Base-by-base conservation (phyloP, 257 asterid genomes). In the Salvia miltiorrhiza region DNA sequence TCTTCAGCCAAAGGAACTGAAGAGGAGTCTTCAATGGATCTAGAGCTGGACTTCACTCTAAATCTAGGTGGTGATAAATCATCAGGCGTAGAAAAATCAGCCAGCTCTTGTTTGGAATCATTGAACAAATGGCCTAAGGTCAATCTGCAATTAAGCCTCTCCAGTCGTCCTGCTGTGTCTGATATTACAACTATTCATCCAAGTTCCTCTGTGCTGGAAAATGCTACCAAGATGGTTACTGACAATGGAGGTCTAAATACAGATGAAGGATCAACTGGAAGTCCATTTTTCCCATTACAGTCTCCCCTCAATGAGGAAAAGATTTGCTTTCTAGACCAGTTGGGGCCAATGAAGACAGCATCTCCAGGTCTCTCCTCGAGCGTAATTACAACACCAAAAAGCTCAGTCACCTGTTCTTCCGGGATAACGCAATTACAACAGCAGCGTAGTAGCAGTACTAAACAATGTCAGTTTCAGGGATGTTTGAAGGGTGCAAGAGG, bases 401-500 rank as follows among this genome's bases (percentile, higher is more conserved):
- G 96, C 90, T 83, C 96, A 79, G 93, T 86, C 90, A 88, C 99
- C 96, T 93, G 94, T 80, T 69, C 96, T 94, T 94, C 97, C 88
- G 95, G 95, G 92, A 83, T 85, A 85, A 80, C 91, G 16, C 81
- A 82, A 56, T 79, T 71, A 41, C 87, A 80, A 43, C 90, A 88
- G 80, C 90, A 83, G 80, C 88, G 84, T 70, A 81, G 70, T 69
- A 73, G 78, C 61, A 81, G 81, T 76, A 76, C 87, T 13, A 92
- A 88, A 72, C 89, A 78, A 65, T 92, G 98, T 75, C 96, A 85
- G 85, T 86, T 85, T 79, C 83, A 82, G 67, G 98, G 97, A 56
- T 92, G 98, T 61, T 39, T 69, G 50, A 92, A 92, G 79, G 98
- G 96, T 37, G 98, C 98, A 45, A 78, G 97, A 77, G 98, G 98